These are phyloP conservation scores for Cyclotella atomus DNA, from an alignment of 108 stramenopile species.

Conservation along the genomic window DNA sequence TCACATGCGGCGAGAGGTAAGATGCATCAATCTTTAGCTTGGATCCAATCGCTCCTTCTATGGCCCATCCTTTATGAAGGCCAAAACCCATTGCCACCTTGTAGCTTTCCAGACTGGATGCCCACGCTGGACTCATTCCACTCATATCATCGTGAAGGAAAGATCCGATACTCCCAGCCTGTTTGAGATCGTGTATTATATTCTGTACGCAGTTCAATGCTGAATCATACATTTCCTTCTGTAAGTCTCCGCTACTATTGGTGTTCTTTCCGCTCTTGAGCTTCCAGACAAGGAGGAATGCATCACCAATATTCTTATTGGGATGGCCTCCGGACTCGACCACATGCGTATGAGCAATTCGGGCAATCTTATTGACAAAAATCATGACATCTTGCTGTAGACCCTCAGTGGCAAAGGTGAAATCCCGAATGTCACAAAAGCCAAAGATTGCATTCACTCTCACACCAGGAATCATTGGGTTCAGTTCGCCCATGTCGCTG, in stretches of 20 bases:
- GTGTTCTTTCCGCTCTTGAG: conserved; percentile 47
- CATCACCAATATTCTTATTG: conserved; percentile 83
- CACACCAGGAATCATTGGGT: conserved; percentile 73
- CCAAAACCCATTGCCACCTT: conserved; percentile 69
- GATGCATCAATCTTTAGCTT: conserved; percentile 78
- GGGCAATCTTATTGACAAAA: conserved; percentile 75
- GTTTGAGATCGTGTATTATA: conserved; percentile 39
- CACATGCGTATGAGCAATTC: conserved; percentile 65
- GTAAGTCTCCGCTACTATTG: conserved; percentile 47
- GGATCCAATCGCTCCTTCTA: conserved; percentile 80
- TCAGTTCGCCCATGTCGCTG: conserved; percentile 47
- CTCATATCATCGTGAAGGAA: conserved; percentile 37
- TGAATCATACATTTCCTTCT: conserved; percentile 51
- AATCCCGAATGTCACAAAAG: conserved; percentile 73
- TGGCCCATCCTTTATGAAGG: conserved; percentile 82
- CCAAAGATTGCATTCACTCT: conserved; percentile 69
- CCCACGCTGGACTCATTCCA: conserved; percentile 29
- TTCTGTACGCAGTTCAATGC: conserved; percentile 37
- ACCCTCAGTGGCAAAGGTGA: conserved; percentile 60
- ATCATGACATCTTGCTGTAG: conserved; percentile 70
- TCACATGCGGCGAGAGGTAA: conserved; percentile 78
- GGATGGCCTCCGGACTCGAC: conserved; percentile 57
- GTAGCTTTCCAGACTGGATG: conserved; percentile 42
- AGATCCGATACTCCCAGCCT: conserved; percentile 40
- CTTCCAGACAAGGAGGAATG: conserved; percentile 78